Conservation (phyloP, 176 grass and related monocot genomes). For the Microstegium vimineum region DNA sequence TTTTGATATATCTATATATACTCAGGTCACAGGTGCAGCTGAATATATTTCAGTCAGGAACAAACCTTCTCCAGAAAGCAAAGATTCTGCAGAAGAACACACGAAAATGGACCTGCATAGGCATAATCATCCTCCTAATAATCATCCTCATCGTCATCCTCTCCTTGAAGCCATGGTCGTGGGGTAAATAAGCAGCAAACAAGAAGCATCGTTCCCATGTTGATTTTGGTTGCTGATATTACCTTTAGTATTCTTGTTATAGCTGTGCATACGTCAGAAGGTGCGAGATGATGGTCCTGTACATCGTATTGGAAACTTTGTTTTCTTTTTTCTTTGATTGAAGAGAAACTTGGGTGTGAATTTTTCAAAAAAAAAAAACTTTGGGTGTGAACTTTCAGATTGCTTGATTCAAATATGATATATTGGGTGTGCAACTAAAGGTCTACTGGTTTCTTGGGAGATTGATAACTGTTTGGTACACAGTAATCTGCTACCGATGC, state of each 20-base stretch:
- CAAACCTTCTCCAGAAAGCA: slow-evolving; percentile 45
- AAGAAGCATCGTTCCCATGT: neutral
- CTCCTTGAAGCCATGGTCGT: slow-evolving; percentile 58
- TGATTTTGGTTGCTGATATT: neutral
- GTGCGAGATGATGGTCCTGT: neutral
- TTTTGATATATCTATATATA: slow-evolving; percentile 22
- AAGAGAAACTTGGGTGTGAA: neutral
- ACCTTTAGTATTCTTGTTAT: neutral
- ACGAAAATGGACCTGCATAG: slow-evolving; percentile 71
- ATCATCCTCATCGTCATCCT: slow-evolving; percentile 44
- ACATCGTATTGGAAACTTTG: neutral
- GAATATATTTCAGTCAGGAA: slow-evolving; percentile 55
- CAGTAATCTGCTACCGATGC: neutral
- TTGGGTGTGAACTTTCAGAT: neutral
- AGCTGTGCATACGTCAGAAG: neutral
- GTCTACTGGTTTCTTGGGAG: neutral
- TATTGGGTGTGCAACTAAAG: neutral
- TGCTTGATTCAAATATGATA: neutral
- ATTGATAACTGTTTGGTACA: neutral
- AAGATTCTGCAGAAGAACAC: slow-evolving; percentile 62
- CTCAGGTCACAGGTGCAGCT: slow-evolving; percentile 53
- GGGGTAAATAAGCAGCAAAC: slow-evolving; percentile 22
- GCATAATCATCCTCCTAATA: slow-evolving; percentile 59
- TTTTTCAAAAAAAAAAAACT: no score
- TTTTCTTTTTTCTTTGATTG: neutral